Conservation (phyloP, 2,329 filamentous ascomycete genomes). For the Seiridium cupressi region DNA sequence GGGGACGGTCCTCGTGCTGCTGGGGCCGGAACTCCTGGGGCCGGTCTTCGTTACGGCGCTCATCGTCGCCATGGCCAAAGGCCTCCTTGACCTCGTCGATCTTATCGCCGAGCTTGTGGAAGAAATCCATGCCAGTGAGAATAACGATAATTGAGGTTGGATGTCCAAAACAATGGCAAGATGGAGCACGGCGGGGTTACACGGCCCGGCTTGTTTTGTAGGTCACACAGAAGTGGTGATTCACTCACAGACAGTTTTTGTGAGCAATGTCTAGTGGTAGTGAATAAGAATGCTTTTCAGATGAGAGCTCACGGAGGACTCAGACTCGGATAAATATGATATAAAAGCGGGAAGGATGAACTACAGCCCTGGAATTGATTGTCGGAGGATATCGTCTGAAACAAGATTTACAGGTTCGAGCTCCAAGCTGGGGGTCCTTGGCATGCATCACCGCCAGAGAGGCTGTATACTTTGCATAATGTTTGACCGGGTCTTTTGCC, state of each 20-base stretch:
- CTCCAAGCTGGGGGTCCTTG: background rate
- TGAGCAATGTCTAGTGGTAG: too few species aligned
- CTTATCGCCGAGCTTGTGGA: constrained; percentile 42
- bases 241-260: background rate
- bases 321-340: too few species aligned
- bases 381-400: background rate
- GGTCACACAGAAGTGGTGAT: background rate
- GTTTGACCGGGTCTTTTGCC: background rate
- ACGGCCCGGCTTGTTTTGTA: background rate
- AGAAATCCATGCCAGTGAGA: constrained; percentile 35
- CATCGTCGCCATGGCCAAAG: constrained; percentile 35
- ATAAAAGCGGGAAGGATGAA: too few species aligned
- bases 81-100: constrained; percentile 39
- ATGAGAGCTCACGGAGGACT: too few species aligned
- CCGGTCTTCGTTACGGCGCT: constrained; percentile 31
- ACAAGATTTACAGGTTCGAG: constrained; percentile 3
- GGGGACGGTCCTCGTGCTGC: constrained; percentile 23
- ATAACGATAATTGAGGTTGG: background rate
- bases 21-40: background rate
- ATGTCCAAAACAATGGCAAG: background rate
- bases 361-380: too few species aligned
- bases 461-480: background rate
- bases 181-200: background rate
- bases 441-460: background rate
- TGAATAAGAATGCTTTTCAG: too few species aligned